A percentile compares a stretch with the other conserved stretches of the same genome.
phyloP scores from a whole-genome alignment of 441 rosid species.

The Populus hybrid region DNA sequence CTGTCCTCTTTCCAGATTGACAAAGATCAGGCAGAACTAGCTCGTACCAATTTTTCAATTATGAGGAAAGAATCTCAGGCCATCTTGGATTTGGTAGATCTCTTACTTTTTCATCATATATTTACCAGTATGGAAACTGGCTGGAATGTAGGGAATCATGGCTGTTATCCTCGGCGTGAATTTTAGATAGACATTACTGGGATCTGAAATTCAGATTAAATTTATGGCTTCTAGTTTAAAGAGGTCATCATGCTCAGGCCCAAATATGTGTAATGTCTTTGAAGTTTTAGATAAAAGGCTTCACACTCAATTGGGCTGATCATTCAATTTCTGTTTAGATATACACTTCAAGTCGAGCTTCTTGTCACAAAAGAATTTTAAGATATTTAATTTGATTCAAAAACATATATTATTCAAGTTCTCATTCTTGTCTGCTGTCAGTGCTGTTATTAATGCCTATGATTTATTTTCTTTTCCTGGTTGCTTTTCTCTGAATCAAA shows the following conservation, averaged over 20 bases:
- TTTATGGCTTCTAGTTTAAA: background rate
- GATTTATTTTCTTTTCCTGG: background rate
- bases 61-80: conserved; percentile 88
- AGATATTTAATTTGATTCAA: no score
- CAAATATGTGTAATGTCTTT: background rate
- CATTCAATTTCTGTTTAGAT: background rate
- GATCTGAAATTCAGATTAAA: conserved; percentile 1
- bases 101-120: conserved; percentile 5
- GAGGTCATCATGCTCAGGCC: background rate
- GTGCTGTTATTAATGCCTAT: background rate
- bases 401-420: background rate
- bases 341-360: background rate
- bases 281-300: background rate
- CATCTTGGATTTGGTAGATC: conserved; percentile 81
- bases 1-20: conserved; percentile 55
- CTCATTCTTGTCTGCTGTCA: background rate
- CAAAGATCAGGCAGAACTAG: conserved; percentile 89
- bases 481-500: background rate
- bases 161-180: background rate
- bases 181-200: background rate
- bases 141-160: background rate
- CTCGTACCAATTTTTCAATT: conserved; percentile 76
- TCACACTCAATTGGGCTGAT: background rate
- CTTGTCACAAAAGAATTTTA: background rate
- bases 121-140: background rate